Percentiles rank a stretch among this genome's conserved stretches.
These are phyloP conservation scores for Pharus latifolius DNA, from an alignment of 176 grass and related monocot species.

Conservation along the genomic window DNA sequence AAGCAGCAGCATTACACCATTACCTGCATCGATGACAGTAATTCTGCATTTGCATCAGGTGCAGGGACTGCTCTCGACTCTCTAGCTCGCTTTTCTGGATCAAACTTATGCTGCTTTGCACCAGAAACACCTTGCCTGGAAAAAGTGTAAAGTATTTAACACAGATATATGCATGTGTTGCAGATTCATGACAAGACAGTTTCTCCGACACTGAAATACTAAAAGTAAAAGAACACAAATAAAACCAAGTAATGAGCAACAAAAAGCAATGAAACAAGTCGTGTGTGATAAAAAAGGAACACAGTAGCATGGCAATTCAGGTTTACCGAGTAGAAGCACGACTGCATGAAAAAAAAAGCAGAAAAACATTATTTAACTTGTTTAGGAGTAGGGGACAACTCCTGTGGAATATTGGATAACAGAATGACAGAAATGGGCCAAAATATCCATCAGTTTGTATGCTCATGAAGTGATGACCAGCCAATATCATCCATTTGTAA, in stretches of 20 bases:
- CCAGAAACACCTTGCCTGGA: conserved; percentile 58
- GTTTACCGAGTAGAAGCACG: not conserved
- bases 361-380: not conserved
- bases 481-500: not conserved
- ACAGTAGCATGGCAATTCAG: not conserved
- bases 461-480: not conserved
- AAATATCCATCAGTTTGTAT: too few relatives aligned
- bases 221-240: not conserved
- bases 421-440: not conserved
- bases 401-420: not conserved
- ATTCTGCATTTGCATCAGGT: conserved; percentile 95
- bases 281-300: not conserved
- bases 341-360: not conserved
- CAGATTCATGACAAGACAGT: not conserved
- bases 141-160: not conserved
- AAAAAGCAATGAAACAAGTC: not conserved
- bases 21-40: conserved; percentile 91
- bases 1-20: conserved; percentile 13
- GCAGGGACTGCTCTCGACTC: conserved; percentile 89
- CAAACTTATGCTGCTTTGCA: conserved; percentile 50
- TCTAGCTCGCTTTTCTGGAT: conserved; percentile 46
- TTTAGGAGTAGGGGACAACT: not conserved
- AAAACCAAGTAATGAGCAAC: not conserved
- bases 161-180: not conserved
- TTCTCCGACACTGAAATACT: not conserved